These are phyloP conservation scores for Coniochaeta sp. DNA, from an alignment of 2,329 filamentous ascomycete genomes.

Conservation along the genomic window DNA sequence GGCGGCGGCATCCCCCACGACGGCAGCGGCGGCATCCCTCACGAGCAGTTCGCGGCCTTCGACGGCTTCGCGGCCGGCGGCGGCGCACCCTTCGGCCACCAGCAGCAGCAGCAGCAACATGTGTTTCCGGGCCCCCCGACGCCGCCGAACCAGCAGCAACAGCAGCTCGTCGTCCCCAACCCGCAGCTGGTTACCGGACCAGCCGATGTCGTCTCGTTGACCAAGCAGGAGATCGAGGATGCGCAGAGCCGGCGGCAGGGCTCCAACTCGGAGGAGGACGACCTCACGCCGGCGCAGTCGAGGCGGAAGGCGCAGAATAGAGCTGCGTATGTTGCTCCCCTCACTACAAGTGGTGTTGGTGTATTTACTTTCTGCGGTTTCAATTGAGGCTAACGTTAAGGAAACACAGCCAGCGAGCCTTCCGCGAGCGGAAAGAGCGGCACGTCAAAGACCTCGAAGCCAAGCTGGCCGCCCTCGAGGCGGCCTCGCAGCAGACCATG, in stretches of 20 bases:
- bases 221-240: slow-evolving; percentile 30
- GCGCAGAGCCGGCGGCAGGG: slow-evolving; percentile 25
- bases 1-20: slow-evolving; percentile 12
- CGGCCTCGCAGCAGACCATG: slow-evolving; percentile 62
- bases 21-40: slow-evolving; percentile 10
- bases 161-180: slow-evolving; percentile 8
- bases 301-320: slow-evolving; percentile 55
- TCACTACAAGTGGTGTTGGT: no score
- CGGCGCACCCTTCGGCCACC: slow-evolving; percentile 33
- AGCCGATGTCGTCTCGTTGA: slow-evolving; percentile 25
- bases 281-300: slow-evolving; percentile 49
- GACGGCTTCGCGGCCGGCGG: slow-evolving; percentile 26
- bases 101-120: slow-evolving; percentile 17
- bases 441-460: slow-evolving; percentile 86
- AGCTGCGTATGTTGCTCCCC: slow-evolving; percentile 44
- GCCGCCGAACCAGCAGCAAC: slow-evolving; percentile 37
- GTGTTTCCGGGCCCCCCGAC: slow-evolving; percentile 42
- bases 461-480: slow-evolving; percentile 72
- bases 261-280: slow-evolving; percentile 49
- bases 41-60: slow-evolving; percentile 44
- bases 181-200: slow-evolving; percentile 18
- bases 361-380: no score
- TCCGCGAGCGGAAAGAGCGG: slow-evolving; percentile 90
- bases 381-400: slow-evolving; percentile 5
- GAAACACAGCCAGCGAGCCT: slow-evolving; percentile 72